Evolutionary conservation across 2,329 filamentous ascomycete species (phyloP), one percentile per base, ranked within the genome.

Genomic region (Exophiala oligosperma): DNA sequence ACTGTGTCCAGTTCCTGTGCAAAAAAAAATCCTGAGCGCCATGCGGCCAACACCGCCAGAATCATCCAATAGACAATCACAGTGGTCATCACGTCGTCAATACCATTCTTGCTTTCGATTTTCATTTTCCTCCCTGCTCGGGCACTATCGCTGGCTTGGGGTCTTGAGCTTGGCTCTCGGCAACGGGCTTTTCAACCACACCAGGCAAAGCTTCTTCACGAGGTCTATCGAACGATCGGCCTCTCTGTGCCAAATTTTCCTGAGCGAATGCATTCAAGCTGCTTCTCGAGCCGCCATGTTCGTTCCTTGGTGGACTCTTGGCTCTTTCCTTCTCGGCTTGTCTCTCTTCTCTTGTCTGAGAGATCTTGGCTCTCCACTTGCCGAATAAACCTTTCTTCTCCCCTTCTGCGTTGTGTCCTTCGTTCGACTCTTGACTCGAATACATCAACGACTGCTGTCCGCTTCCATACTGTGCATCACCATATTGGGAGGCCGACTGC

Each of bases 301-400:
- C 75, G n/a, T 61, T 62, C 32, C 67, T 63, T 5, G 76, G 77
- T 9, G 81, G 81, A 57, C 80, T 83, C 67, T 80, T 81, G 14
- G 80, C 76, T 23, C 78, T 73, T 52, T 77, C 79, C 63, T 80
- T 80, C 64, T 83, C 83, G 21, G 76, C 77, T 38, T 82, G 80
- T 29, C 82, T 80, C 44, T 86, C 84, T 29, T 84, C 77, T 49
- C 76, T 77, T 5, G 74, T 76, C 50, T 79, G 73, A 9, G 76
- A 79, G 56, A 88, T 78, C 72, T 87, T 88, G 62, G 82, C 84
- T 63, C 85, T 82, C 63, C 88, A 81, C 77, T 86, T 88, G 5
- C 81, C 83, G 63, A 88, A 81, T 1, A 85, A 78, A 1, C 84
- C 82, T 61, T 81, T 85, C 71, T 81, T 84, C 62, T 85, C 80